These are phyloP conservation scores for Mortierella hygrophila DNA, from an alignment of 192 early-diverging fungal genomes.

Conservation along the genomic window DNA sequence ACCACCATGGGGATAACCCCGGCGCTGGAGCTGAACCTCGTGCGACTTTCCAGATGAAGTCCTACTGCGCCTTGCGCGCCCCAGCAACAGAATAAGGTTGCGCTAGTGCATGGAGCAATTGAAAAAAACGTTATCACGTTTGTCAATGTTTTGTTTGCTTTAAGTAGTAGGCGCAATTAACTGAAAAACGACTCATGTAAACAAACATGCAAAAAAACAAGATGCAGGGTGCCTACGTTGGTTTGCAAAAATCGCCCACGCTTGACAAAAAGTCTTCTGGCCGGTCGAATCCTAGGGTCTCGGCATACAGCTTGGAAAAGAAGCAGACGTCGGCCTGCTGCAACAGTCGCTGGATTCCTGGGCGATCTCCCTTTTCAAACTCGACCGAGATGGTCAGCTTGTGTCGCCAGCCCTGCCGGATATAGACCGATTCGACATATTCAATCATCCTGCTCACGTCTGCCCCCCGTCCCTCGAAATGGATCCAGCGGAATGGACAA, in stretches of 20 bases:
- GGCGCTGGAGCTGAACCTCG: slow-evolving; percentile 44
- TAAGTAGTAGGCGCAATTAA: not conserved
- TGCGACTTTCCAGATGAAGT: slow-evolving; percentile 49
- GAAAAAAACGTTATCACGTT: not conserved
- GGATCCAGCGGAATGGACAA: slow-evolving; percentile 67
- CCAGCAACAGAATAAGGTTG: slow-evolving; percentile 75
- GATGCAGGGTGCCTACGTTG: slow-evolving; percentile 34
- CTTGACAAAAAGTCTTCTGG: slow-evolving; percentile 60
- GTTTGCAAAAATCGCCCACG: slow-evolving; percentile 55
- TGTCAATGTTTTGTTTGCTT: not conserved
- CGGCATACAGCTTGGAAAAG: slow-evolving; percentile 75
- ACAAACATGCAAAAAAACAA: not conserved
- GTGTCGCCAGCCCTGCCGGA: slow-evolving; percentile 54
- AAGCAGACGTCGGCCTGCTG: slow-evolving; percentile 71
- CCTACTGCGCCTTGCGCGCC: slow-evolving; percentile 67
- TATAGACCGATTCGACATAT: slow-evolving; percentile 60
- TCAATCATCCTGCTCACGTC: slow-evolving; percentile 68
- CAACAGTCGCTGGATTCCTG: slow-evolving; percentile 69
- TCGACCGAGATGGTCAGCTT: slow-evolving; percentile 74
- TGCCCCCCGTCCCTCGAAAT: slow-evolving; percentile 73
- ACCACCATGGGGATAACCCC: slow-evolving; percentile 47
- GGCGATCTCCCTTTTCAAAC: slow-evolving; percentile 75
- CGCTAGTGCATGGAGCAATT: slow-evolving; percentile 45
- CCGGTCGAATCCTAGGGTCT: slow-evolving; percentile 66
- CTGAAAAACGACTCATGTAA: not conserved